A percentile compares a stretch with the other conserved stretches of the same genome.
Conservation (phyloP, 2,329 filamentous ascomycete species). For the Trichoderma semiorbis region DNA sequence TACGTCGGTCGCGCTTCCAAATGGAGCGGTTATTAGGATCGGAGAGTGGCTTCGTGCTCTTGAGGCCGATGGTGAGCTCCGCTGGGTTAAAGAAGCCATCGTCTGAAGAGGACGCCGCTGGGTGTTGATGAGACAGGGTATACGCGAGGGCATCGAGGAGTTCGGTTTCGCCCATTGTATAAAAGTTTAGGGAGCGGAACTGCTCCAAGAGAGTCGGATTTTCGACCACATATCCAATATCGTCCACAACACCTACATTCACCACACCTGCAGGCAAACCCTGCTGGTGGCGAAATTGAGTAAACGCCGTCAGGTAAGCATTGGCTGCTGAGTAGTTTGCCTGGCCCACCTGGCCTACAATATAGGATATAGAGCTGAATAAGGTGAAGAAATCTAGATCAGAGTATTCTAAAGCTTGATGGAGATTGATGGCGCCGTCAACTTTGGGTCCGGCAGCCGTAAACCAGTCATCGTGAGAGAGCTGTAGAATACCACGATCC, state of each 20-base stretch:
- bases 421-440: slow-evolving; percentile 32
- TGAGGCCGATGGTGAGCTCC: slow-evolving; percentile 17
- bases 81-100: background rate
- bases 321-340: slow-evolving; percentile 39
- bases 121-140: slow-evolving; percentile 13
- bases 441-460: slow-evolving; percentile 29
- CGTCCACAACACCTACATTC: slow-evolving; percentile 37
- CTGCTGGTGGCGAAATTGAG: slow-evolving; percentile 32
- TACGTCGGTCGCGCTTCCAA: slow-evolving; percentile 20
- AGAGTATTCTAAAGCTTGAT: slow-evolving; percentile 21
- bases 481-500: background rate
- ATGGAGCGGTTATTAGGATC: slow-evolving; percentile 16
- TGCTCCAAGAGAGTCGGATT: slow-evolving; percentile 16
- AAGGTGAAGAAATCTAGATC: slow-evolving; percentile 31
- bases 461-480: slow-evolving; percentile 25
- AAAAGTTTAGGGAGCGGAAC: slow-evolving; percentile 11
- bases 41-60: slow-evolving; percentile 14
- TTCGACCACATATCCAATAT: slow-evolving; percentile 35
- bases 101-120: background rate
- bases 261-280: slow-evolving; percentile 38
- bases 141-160: slow-evolving; percentile 10
- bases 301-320: slow-evolving; percentile 39
- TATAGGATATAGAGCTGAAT: slow-evolving; percentile 27
- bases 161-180: slow-evolving; percentile 17
- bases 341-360: slow-evolving; percentile 28